Conservation (phyloP, 768 basidiomycete species). For the Sarcodon aspratus region DNA sequence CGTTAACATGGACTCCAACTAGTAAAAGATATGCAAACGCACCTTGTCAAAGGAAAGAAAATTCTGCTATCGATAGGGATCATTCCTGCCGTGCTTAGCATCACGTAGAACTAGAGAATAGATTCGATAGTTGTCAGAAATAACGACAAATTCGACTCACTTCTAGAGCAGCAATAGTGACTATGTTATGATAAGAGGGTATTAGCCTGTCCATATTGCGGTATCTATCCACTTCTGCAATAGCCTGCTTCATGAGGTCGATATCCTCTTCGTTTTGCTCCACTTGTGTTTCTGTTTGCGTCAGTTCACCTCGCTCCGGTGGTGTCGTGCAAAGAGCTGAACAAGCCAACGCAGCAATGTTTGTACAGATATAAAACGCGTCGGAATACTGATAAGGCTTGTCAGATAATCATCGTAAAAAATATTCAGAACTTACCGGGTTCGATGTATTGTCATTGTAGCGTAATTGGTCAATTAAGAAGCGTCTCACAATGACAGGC, state of each 20-base stretch:
- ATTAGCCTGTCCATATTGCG: constrained; percentile 92
- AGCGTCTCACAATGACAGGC: constrained; percentile 73
- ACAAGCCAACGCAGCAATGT: constrained; percentile 75
- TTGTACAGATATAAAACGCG: constrained; percentile 78
- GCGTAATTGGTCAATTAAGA: constrained; percentile 85
- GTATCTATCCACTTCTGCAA: constrained; percentile 82
- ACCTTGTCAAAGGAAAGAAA: constrained; percentile 89
- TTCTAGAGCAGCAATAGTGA: constrained; percentile 86
- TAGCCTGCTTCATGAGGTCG: constrained; percentile 59
- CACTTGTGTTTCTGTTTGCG: constrained; percentile 52
- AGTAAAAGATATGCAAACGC: constrained; percentile 12
- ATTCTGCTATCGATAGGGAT: constrained; percentile 65
- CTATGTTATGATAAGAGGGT: constrained; percentile 88
- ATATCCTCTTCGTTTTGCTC: constrained; percentile 61
- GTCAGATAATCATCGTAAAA: constrained; percentile 3
- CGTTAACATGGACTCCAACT: constrained; percentile 2
- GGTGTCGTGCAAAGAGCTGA: constrained; percentile 67
- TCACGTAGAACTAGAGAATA: constrained; percentile 57
- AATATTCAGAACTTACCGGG: constrained; percentile 38
- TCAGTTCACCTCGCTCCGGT: constrained; percentile 71
- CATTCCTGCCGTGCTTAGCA: constrained; percentile 65
- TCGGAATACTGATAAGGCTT: constrained; percentile 63
- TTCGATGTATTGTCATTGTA: constrained; percentile 95
- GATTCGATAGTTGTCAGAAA: constrained; percentile 2
- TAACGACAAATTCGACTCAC: constrained; percentile 28